Evolutionary conservation across 345 rosid genomes (phyloP), one percentile per base, ranked within the genome.

Genomic region (Sisymbrium altissimum): DNA sequence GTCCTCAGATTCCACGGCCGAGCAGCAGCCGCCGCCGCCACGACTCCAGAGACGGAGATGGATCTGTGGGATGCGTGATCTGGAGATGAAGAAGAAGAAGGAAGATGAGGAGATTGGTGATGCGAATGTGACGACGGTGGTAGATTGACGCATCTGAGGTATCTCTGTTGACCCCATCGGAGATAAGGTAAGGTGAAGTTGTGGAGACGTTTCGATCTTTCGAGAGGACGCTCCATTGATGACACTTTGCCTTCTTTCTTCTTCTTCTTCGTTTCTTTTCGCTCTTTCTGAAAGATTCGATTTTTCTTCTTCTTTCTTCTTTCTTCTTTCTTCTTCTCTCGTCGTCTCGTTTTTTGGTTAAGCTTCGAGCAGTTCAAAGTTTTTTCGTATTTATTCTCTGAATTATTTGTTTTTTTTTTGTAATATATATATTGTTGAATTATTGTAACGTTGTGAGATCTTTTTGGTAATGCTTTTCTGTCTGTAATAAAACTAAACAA

Each of bases 131-230:
- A 38, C 9, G 66, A 33, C 17, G 25, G n/a, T n/a, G n/a, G 68
- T 15, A 61, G 58, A 17, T 69, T 76, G 35, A 76, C 74, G 50
- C 79, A 76, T 44, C 65, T 36, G 65, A 76, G 75, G 43, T 12
- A 62, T 69, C 52, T 69, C 5, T 76, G 79, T 25, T 68, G 74
- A 52, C 79, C 79, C 79, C 79, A 76, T 7, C 70, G 69, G n/a
- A 76, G 73, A 32, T 46, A 9, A 5, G 79, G 74, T 2, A 76
- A 54, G 1, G 64, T 13, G 70, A 75, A 75, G 41, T 75, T 75
- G 1, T 75, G 79, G 9, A 75, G 79, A 0, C 74, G 79, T 18
- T 75, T 75, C 32, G 74, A 68, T 76, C 79, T 76, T 54, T 44
- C 59, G 6, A 43, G 43, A 48, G 35, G 78, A 38, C 35, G 50